Base-by-base conservation (phyloP, 140 eudicot species). In the Senecio squalidus region DNA sequence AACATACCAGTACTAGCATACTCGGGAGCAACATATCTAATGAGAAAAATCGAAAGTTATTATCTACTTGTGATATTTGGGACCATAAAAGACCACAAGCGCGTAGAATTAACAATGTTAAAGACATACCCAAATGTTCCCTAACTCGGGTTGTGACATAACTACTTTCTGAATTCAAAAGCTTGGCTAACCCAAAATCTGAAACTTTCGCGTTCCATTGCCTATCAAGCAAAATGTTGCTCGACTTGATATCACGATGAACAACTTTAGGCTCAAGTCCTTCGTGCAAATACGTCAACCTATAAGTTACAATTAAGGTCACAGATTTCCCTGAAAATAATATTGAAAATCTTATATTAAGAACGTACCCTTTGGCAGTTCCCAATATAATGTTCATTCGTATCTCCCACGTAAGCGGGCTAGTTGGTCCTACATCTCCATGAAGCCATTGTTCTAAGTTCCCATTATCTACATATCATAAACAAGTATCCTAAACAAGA, bases 401-500 rank as follows among this genome's bases (percentile, higher is more conserved):
- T 48, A 77, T 82, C 62, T 83, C 95, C n/a, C 97, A 89, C 48
- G 97, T 77, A 66, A 89, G 86, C 55, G 97, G 95, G 62, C 97
- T 85, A 8, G 36, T 58, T 21, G 93, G 82, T 57, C 95, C 97
- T 9, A 85, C 95, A 64, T 89, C 97, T 52, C 97, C 97, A 59
- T 89, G 97, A 60, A 89, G 86, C 97, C 97, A 89, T 58, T 89
- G 97, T 55, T 89, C 97, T 58, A 89, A 80, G 86, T 85, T 89
- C 28, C 97, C 97, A 34, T 85, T 89, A 78, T 89, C 79, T 16
- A 85, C 94, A 48, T 80, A 89, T 89, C 97, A 25, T 89, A 89
- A 55, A 89, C 97, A 28, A 89, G 97, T 73, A 89, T 75, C 84
- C 97, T 86, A 76, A 71, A 77, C 62, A 55, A 3, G 61, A 45